Evolutionary conservation across 2,329 filamentous ascomycete species (phyloP), one percentile per base, ranked within the genome.

Genomic region (Aureobasidium pullulans): DNA sequence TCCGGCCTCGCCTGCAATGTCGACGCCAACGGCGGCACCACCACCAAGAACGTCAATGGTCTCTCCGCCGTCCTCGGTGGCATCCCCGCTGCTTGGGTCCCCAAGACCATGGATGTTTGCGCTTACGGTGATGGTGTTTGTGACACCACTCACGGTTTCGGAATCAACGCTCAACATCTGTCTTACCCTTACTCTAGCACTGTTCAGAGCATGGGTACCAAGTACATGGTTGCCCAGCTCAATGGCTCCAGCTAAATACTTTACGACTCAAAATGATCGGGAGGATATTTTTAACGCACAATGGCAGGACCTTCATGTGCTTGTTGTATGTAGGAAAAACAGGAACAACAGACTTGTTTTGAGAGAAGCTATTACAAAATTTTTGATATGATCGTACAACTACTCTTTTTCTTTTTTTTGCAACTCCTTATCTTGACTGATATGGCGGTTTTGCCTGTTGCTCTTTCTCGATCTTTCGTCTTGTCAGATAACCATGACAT

Each of bases 41-140:
- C 69, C 1, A 73, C 71, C 1, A 62, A 60, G 34, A 66, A 72
- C 37, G 70, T 70, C 28, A 69, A 68, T 13, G 71, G 67, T 7
- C 42, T 69, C 6, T 64, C 61, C 5, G 61, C 60, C 15, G 6
- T 39, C 7, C 50, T 42, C 4, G 42, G 52, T 8, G 59, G 71
- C 1, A 69, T 73, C 34, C 70, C 70, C 0, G 54, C 37, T 16
- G 66, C 69, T 43, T 73, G 72, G 71, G 59, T 71, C 1, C 44
- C 61, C 16, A 73, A 73, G 69, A 73, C 71, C 5, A 52, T 69
- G 54, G 72, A 74, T 64, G 71, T 73, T 10, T 74, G 71, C 57
- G 69, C 68, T 31, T 68, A 57, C 46, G 71, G 70, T n/a, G 71
- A 73, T 61, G 70, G 70, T 40, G 70, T 73, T 11, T 73, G 71